phyloP scores from a whole-genome alignment of 257 asterid species.

The Solanum lycopersicoides region DNA sequence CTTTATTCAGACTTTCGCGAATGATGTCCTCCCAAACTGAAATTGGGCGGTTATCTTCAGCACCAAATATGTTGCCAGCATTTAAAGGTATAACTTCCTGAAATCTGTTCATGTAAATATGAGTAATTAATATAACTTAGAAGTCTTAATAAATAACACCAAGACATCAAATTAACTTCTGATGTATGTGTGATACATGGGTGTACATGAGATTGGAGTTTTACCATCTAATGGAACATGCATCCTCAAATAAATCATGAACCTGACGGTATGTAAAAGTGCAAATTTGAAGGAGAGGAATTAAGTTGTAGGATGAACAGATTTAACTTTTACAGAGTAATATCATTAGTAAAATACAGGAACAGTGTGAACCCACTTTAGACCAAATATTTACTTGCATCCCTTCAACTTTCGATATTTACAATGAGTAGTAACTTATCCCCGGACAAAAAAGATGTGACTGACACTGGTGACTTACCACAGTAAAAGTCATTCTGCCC shows the following conservation, averaged over 20 bases:
- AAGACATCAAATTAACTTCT: background rate
- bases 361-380: background rate
- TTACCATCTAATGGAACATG: background rate
- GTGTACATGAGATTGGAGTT: slow-evolving; percentile 1
- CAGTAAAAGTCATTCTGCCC: background rate
- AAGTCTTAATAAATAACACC: background rate
- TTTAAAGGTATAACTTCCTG: slow-evolving; percentile 96
- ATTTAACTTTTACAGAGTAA: background rate
- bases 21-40: slow-evolving; percentile 80
- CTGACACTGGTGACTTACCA: background rate
- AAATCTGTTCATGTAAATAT: slow-evolving; percentile 34
- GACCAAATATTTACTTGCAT: background rate
- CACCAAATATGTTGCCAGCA: slow-evolving; percentile 90
- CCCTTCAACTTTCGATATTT: background rate
- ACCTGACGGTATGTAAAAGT: background rate
- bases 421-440: background rate
- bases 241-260: background rate
- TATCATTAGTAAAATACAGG: background rate
- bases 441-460: background rate
- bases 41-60: slow-evolving; percentile 85
- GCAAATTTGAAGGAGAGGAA: background rate
- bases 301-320: background rate
- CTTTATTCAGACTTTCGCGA: slow-evolving; percentile 68
- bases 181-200: background rate
- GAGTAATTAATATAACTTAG: background rate